A percentile compares a stretch with the other conserved stretches of the same genome.
Evolutionary conservation across 768 basidiomycete genomes (phyloP).

Genomic region (Auriculariales sp.): DNA sequence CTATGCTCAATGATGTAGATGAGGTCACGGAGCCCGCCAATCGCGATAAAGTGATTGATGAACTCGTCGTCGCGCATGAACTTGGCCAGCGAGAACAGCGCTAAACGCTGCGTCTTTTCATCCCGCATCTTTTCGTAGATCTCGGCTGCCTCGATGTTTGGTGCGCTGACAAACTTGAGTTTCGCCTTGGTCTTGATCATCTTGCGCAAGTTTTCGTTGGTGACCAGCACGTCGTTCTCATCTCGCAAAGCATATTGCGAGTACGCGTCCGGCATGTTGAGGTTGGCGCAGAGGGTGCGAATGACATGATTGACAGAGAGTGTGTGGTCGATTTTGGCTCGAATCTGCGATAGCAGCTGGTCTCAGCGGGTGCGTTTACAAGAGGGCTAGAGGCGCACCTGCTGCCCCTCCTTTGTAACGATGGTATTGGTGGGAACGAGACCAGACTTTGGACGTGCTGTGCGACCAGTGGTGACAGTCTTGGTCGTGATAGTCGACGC

Average conservation of each 20-base stretch:
- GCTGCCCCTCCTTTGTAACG: slow-evolving; percentile 50
- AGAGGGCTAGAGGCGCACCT: slow-evolving; percentile 7
- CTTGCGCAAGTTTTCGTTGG: slow-evolving; percentile 71
- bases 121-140: slow-evolving; percentile 60
- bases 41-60: slow-evolving; percentile 57
- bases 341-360: slow-evolving; percentile 30
- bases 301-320: slow-evolving; percentile 76
- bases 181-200: slow-evolving; percentile 68
- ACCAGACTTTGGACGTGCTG: slow-evolving; percentile 12
- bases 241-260: slow-evolving; percentile 67
- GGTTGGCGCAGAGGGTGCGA: slow-evolving; percentile 64
- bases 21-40: slow-evolving; percentile 57
- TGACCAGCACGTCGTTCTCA: slow-evolving; percentile 70
- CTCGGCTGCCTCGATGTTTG: slow-evolving; percentile 65
- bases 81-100: slow-evolving; percentile 67
- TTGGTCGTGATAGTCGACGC: slow-evolving; percentile 4
- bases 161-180: slow-evolving; percentile 73
- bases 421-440: slow-evolving; percentile 78
- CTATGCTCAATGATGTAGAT: slow-evolving; percentile 49
- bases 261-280: slow-evolving; percentile 64
- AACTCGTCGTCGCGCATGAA: slow-evolving; percentile 77
- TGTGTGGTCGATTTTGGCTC: slow-evolving; percentile 74
- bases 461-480: slow-evolving; percentile 3
- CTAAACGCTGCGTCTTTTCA: slow-evolving; percentile 45
- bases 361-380: no score